Percentiles rank a stretch among this genome's conserved stretches.
These are phyloP conservation scores for Cicer bijugum DNA, from an alignment of 306 rosid species.

Conservation along the genomic window DNA sequence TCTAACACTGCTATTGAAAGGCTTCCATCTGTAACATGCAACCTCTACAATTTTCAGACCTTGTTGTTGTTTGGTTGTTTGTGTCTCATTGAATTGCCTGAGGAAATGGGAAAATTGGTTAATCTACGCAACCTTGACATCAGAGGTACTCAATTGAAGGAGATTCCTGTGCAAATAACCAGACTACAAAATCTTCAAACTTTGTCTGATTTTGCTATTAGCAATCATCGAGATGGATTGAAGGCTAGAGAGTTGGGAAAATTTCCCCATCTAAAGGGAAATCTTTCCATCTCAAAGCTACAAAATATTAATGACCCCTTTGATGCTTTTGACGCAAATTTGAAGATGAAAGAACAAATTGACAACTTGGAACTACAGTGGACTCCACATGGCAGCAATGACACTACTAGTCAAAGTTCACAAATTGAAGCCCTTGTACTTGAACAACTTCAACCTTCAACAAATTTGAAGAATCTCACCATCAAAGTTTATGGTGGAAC, in stretches of 20 bases:
- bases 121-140: constrained; percentile 20
- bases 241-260: constrained; percentile 10
- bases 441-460: constrained; percentile 26
- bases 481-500: constrained; percentile 34
- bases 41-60: constrained; percentile 42
- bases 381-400: background rate
- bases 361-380: constrained; percentile 32
- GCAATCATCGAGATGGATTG: background rate
- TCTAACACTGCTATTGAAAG: background rate
- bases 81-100: background rate
- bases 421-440: constrained; percentile 8
- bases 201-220: constrained; percentile 25
- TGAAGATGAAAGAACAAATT: constrained; percentile 20
- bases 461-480: constrained; percentile 36
- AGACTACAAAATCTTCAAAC: constrained; percentile 22
- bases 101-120: constrained; percentile 14
- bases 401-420: background rate
- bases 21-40: constrained; percentile 23
- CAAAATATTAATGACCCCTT: constrained; percentile 31
- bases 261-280: constrained; percentile 18
- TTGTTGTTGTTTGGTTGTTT: constrained; percentile 24
- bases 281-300: constrained; percentile 20
- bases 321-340: constrained; percentile 15
- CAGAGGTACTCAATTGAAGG: background rate
- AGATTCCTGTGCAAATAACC: constrained; percentile 28